These are phyloP conservation scores for Carex littledalei DNA, from an alignment of 176 grass and related monocot genomes.

Conservation along the genomic window DNA sequence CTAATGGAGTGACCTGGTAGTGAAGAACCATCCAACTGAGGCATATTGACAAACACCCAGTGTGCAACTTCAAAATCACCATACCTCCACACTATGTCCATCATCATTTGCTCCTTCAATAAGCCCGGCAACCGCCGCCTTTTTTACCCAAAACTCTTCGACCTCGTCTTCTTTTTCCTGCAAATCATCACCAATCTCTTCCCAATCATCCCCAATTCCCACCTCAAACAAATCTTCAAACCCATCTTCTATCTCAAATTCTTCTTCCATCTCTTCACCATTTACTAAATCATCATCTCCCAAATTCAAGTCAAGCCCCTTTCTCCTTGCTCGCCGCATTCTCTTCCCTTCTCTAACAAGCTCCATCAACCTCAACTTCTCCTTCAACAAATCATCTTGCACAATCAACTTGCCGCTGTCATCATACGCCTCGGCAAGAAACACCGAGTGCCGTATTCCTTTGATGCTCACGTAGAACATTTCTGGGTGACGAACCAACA, in stretches of 20 bases:
- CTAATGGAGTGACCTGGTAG: neutral
- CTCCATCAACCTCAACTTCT: slow-evolving; percentile 47
- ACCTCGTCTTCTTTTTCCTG: slow-evolving; percentile 30
- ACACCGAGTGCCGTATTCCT: slow-evolving; percentile 64
- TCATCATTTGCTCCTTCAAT: slow-evolving; percentile 29
- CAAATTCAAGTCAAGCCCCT: slow-evolving; percentile 12
- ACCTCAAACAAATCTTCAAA: slow-evolving; percentile 51
- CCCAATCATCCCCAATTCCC: slow-evolving; percentile 53
- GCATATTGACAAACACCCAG: neutral
- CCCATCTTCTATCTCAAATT: slow-evolving; percentile 36
- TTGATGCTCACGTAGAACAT: slow-evolving; percentile 85
- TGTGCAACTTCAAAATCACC: slow-evolving; percentile 34
- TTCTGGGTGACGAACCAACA: slow-evolving; percentile 79
- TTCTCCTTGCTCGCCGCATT: slow-evolving; percentile 44
- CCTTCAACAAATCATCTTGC: slow-evolving; percentile 60
- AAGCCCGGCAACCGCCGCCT: slow-evolving; percentile 39
- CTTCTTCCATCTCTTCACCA: slow-evolving; percentile 10
- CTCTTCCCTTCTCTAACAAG: slow-evolving; percentile 56
- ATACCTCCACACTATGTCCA: slow-evolving; percentile 37
- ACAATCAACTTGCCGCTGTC: slow-evolving; percentile 59
- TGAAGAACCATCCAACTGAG: neutral
- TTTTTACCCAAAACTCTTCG: slow-evolving; percentile 85
- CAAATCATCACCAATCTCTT: slow-evolving; percentile 31
- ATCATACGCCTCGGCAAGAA: slow-evolving; percentile 59
- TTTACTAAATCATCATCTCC: slow-evolving; percentile 23